Conservation (phyloP, 139 green algal genomes). For the Pedinophyceae sp. region DNA sequence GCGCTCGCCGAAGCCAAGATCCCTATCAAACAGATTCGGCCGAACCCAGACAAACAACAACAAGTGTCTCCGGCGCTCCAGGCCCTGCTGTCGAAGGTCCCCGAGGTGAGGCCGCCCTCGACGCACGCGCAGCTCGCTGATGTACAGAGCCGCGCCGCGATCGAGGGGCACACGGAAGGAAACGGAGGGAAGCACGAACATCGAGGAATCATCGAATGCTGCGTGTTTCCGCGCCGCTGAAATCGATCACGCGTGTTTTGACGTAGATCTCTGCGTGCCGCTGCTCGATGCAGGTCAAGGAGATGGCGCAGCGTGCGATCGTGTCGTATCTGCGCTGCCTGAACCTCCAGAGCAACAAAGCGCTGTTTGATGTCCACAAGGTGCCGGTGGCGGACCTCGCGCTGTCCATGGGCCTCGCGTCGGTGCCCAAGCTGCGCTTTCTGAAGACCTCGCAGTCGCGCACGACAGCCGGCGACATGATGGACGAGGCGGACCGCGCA, state of each 20-base stretch:
- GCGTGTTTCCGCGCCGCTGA: neutral
- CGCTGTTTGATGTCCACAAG: slow-evolving; percentile 59
- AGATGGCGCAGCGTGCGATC: slow-evolving; percentile 67
- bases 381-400: slow-evolving; percentile 61
- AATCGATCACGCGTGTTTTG: neutral
- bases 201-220: neutral
- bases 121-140: neutral
- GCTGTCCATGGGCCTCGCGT: slow-evolving; percentile 55
- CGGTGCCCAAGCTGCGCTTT: slow-evolving; percentile 67
- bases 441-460: too few species aligned
- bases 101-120: slow-evolving; percentile 77
- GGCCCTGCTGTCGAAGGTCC: slow-evolving; percentile 67
- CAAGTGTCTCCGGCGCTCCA: slow-evolving; percentile 49
- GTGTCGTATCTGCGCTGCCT: slow-evolving; percentile 74
- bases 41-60: slow-evolving; percentile 67
- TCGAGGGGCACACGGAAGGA: neutral
- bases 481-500: too few species aligned
- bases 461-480: too few species aligned
- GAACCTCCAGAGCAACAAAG: slow-evolving; percentile 64
- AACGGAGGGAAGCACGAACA: neutral
- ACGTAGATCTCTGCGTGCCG: neutral
- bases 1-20: slow-evolving; percentile 59
- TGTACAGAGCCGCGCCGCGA: neutral
- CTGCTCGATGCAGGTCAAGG: slow-evolving; percentile 33
- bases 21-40: slow-evolving; percentile 50